Percentiles rank a stretch among this genome's conserved stretches.
Evolutionary conservation across 208 protist species (phyloP).

Genomic region (Acanthamoeba polyphaga): DNA sequence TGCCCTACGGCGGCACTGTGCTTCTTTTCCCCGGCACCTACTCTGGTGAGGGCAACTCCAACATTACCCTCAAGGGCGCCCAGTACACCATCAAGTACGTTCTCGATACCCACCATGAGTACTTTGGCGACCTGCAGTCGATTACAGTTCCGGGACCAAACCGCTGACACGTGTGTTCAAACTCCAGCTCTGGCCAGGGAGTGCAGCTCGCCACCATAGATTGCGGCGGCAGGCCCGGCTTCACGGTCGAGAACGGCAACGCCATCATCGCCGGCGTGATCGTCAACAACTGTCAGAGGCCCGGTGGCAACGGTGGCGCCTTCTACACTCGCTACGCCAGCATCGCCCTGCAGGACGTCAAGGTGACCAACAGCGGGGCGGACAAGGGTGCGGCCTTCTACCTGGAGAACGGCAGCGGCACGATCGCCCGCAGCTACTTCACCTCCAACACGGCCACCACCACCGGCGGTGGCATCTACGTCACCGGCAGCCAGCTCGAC

Average conservation of each 20-base stretch:
- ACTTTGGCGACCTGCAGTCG: no score
- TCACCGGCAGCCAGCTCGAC: background rate
- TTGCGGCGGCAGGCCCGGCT: background rate
- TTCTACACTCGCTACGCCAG: background rate
- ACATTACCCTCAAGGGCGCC: background rate
- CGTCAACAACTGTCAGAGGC: conserved; percentile 4
- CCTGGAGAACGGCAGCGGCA: background rate
- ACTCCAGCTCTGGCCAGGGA: background rate
- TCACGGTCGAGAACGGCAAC: background rate
- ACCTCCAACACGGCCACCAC: background rate
- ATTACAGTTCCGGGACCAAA: background rate
- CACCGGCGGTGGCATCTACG: background rate
- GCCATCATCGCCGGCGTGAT: background rate
- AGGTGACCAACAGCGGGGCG: background rate
- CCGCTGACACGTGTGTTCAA: background rate
- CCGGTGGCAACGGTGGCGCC: background rate
- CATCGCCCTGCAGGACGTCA: background rate
- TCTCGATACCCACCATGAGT: no score
- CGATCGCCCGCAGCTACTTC: conserved; percentile 7
- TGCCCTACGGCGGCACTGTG: background rate
- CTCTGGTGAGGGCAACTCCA: background rate
- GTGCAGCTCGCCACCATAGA: background rate
- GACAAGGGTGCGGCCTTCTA: background rate
- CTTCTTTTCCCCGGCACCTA: background rate
- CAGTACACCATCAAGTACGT: conserved; percentile 19